Evolutionary conservation across 2,329 filamentous ascomycete species (phyloP), one percentile per base, ranked within the genome.

Genomic region (Lasiodiplodia citricola): DNA sequence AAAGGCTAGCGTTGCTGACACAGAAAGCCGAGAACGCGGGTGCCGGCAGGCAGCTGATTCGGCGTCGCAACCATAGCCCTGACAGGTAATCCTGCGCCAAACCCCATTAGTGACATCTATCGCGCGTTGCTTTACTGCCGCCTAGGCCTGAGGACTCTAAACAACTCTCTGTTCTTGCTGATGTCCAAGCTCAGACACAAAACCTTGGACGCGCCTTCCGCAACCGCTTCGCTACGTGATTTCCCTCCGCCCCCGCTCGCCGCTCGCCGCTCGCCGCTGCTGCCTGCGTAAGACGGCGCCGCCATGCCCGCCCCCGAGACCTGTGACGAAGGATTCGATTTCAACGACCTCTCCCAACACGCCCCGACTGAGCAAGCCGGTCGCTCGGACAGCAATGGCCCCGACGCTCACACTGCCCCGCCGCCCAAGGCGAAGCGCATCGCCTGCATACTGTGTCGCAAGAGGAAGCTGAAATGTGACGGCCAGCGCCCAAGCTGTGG

Each of bases 401-500:
- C 79, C 68, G 76, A 81, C 52, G 78, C 80, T 70, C 86, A 87
- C 73, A 89, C 90, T 71, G 85, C 93, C 25, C 90, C 92, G 52
- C 65, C 55, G 37, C 78, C 78, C 13, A 84, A 83, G 71, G 75
- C 78, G n/a, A 98, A 98, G 85, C 89, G 95, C 73, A 92, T 98
- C 75, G 96, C 96, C 47, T 99, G 96, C 79, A 92, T 97, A 77
- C 90, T 98, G 71, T 99, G 96, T 78, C 87, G 95, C 75, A 96
- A 94, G 81, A 88, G 95, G 77, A 98, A 98, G 82, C 84, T 97
- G 73, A 91, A 92, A 81, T 97, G 94, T 80, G 94, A 97, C 78
- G 94, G 94, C 47, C 83, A 87, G 66, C 90, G 92, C 71, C 94
- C 94, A 93, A 62, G 91, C 73, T 97, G 94, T 78, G 93, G 91